Evolutionary conservation across 805 yeast species (phyloP), one percentile per base, ranked within the genome.

Genomic region (Torulaspora delbrueckii): DNA sequence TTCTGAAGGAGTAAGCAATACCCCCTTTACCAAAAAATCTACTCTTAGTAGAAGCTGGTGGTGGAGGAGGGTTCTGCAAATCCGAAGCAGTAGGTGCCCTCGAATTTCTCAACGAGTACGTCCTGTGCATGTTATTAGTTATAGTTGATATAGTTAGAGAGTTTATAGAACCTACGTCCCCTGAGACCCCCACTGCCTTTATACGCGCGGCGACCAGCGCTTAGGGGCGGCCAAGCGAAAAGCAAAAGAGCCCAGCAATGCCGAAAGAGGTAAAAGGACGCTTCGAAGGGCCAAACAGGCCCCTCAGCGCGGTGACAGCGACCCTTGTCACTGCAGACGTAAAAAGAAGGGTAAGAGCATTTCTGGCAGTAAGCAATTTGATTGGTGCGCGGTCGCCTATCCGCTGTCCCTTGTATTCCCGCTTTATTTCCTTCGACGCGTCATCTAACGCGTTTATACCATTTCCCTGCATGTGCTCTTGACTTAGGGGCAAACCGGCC

Each of bases 31-130:
- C 98, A 63, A 93, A 91, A 74, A 90, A 91, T 63, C 82, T 82
- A 59, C 82, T 78, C 50, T 76, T 61, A 74, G 88, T 88, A 62
- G 97, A 85, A 44, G 96, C 74, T 26, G 96, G 82, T 34, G 96
- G 83, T 55, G 97, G 98, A 39, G 98, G 98, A 27, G 98, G 97
- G 41, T 86, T 78, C 67, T 84, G 90, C 71, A 91, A 71, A 72
- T 91, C 96, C 56, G 96, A 80, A 50, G 98, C 98, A 47, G 99
- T 90, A 52, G 99, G 99, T 32, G 97, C 98, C 71, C 96, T 86
- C 46, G 84, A 69, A 60, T 89, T 82, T 80, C 99, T 89, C 72
- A 91, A 77, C 28, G 99, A 91, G 73, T 93, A 93, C 41, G 99
- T 91, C 83, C 97, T 86, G 78, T 91, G 97, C 99, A 93, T 93